These are phyloP conservation scores for slime mould (Dictyostelium discoideum) DNA, from an alignment of 78 protist genomes.

Conservation along the genomic window DNA sequence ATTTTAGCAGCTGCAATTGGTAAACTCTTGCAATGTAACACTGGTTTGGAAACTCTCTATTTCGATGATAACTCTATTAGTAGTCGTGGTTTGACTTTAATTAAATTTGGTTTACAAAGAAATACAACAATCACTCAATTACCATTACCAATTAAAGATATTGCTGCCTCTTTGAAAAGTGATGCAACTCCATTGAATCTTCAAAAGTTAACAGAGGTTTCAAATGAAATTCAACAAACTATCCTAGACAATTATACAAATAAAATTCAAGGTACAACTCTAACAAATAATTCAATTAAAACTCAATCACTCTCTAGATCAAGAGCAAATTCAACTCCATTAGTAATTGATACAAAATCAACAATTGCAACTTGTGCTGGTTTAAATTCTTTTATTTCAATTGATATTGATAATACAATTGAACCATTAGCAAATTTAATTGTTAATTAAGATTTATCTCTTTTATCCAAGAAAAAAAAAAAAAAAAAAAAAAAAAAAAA, in stretches of 20 bases:
- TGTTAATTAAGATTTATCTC: conserved; percentile 24
- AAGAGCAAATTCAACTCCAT: background rate
- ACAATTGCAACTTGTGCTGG: conserved; percentile 74
- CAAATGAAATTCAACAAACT: conserved; percentile 50
- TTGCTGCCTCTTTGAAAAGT: conserved; percentile 19
- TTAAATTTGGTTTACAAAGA: conserved; percentile 69
- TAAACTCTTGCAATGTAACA: conserved; percentile 37
- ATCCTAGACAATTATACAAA: conserved; percentile 27
- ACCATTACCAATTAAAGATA: conserved; percentile 80
- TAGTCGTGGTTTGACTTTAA: conserved; percentile 36
- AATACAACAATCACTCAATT: conserved; percentile 30
- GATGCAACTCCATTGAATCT: conserved; percentile 1
- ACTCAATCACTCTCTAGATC: background rate
- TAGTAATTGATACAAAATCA: conserved; percentile 40
- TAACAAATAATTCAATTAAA: background rate
- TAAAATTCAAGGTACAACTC: background rate
- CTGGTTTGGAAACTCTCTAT: background rate
- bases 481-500: background rate
- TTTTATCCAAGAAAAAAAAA: background rate
- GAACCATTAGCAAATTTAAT: conserved; percentile 50
- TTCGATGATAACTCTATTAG: conserved; percentile 70
- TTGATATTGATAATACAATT: conserved; percentile 25
- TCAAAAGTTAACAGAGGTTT: conserved; percentile 15
- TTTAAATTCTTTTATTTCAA: conserved; percentile 36
- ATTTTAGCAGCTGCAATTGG: conserved; percentile 62